Evolutionary conservation across 768 basidiomycete species (phyloP).

Genomic region (Lyophyllum atratum): DNA sequence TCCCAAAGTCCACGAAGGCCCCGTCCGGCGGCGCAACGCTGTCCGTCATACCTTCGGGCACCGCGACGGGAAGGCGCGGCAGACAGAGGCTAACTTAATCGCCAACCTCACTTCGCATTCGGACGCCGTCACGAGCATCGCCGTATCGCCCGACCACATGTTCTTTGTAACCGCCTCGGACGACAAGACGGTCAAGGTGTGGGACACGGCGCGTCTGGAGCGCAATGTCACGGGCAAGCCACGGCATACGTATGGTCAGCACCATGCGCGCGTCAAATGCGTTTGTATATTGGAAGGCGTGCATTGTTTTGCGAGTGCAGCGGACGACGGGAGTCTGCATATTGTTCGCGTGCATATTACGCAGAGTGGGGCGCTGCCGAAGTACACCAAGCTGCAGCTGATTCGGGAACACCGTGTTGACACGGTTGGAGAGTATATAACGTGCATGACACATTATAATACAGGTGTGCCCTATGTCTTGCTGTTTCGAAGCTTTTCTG

Average conservation of each 20-base stretch:
- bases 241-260: constrained; percentile 61
- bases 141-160: constrained; percentile 89
- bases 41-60: constrained; percentile 67
- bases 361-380: constrained; percentile 69
- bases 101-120: constrained; percentile 85
- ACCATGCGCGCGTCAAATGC: constrained; percentile 62
- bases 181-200: constrained; percentile 91
- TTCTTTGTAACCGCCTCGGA: constrained; percentile 95
- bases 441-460: constrained; percentile 80
- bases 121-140: constrained; percentile 75
- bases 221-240: constrained; percentile 90
- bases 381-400: constrained; percentile 78
- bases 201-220: constrained; percentile 92
- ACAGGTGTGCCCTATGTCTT: constrained; percentile 49
- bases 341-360: constrained; percentile 81
- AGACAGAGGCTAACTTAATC: constrained; percentile 78
- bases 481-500: not conserved
- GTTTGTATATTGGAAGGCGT: constrained; percentile 84
- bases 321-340: constrained; percentile 82
- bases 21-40: constrained; percentile 74
- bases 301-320: constrained; percentile 89
- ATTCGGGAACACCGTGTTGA: constrained; percentile 82
- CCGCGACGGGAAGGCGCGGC: constrained; percentile 61
- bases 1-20: constrained; percentile 80
- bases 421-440: constrained; percentile 76